Evolutionary conservation across 2,329 filamentous ascomycete species (phyloP), one percentile per base, ranked within the genome.

Genomic region (Eutypella sp.): DNA sequence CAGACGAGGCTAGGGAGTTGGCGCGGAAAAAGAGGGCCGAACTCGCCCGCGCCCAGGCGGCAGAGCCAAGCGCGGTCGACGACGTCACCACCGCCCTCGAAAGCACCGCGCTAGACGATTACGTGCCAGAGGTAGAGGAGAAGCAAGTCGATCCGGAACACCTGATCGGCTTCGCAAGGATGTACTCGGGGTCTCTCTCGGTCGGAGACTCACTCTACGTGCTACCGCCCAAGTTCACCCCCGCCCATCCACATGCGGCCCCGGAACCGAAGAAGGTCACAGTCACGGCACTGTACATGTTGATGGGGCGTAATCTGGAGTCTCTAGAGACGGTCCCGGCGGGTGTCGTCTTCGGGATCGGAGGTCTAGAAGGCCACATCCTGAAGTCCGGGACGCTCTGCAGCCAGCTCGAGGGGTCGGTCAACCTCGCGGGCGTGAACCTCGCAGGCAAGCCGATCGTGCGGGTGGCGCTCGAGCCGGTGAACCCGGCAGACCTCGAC

Each of bases 341-440:
- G 1, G 93, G 93, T 37, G 91, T 95, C 7, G 87, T 99, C 4
- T 97, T 99, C 61, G 93, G 93, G 20, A 93, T 99, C 45, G 89
- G 85, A 25, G 93, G 93, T 2, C 79, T 99, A 1, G 91, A 93
- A 60, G 92, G 91, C 15, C 85, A 92, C 50, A 85, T 99, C n/a
- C 76, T 99, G 45, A 99, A 99, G 65, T 95, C 90, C 1, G 93
- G 91, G 11, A 99, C 93, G 0, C 74, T 99, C 3, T 96, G 90
- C 70, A 95, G 89, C 53, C 86, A 87, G 52, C 71, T 95, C 0
- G 85, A 89, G 41, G 93, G 93, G 15, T 84, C 88, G 6, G 83
- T 95, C 56, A 99, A 99, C 67, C 72, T 99, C 43, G 93, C 91
- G 1, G 92, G 92, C 52, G 83, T 97, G 15, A 76, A 72, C 45